phyloP scores from a whole-genome alignment of 495 filamentous ascomycete genomes.

The Corynascus novoguineensis region DNA sequence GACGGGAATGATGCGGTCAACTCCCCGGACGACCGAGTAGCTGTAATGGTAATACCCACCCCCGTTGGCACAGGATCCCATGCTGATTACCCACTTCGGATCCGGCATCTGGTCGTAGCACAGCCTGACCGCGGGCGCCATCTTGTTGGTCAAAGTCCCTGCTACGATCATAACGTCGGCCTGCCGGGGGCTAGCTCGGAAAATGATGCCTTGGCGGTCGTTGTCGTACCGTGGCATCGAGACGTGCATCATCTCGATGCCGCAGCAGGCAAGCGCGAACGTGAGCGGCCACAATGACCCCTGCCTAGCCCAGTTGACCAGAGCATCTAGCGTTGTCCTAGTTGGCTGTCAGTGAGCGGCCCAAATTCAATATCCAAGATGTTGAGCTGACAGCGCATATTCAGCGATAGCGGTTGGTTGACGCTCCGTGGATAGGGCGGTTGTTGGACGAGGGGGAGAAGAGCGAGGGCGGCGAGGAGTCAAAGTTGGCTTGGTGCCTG shows the following conservation, averaged over 20 bases:
- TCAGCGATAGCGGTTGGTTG: slow-evolving; percentile 90
- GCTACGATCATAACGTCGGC: slow-evolving; percentile 98
- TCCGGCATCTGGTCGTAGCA: slow-evolving; percentile 99
- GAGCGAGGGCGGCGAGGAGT: slow-evolving; percentile 32
- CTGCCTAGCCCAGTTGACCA: slow-evolving; percentile 92
- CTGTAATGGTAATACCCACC: slow-evolving; percentile 94
- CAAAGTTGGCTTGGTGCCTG: slow-evolving; percentile 37
- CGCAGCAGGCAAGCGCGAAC: slow-evolving; percentile 94
- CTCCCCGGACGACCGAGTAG: slow-evolving; percentile 80
- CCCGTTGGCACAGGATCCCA: slow-evolving; percentile 90
- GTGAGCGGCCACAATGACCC: slow-evolving; percentile 97
- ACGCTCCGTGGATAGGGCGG: slow-evolving; percentile 79
- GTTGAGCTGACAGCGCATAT: slow-evolving; percentile 78
- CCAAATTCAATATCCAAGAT: not conserved
- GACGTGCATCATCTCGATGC: slow-evolving; percentile 97
- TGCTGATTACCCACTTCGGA: slow-evolving; percentile 84
- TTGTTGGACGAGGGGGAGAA: slow-evolving; percentile 49
- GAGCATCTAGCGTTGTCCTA: slow-evolving; percentile 61
- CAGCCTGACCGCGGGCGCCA: slow-evolving; percentile 88
- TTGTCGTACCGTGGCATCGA: slow-evolving; percentile 95
- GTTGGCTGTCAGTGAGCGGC: not conserved
- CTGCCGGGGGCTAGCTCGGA: slow-evolving; percentile 90
- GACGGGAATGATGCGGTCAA: slow-evolving; percentile 84
- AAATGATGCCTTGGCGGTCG: slow-evolving; percentile 92
- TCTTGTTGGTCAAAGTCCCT: slow-evolving; percentile 94